Base-by-base conservation (phyloP, 2,329 filamentous ascomycete genomes). In the Paracamarosporium sp. region DNA sequence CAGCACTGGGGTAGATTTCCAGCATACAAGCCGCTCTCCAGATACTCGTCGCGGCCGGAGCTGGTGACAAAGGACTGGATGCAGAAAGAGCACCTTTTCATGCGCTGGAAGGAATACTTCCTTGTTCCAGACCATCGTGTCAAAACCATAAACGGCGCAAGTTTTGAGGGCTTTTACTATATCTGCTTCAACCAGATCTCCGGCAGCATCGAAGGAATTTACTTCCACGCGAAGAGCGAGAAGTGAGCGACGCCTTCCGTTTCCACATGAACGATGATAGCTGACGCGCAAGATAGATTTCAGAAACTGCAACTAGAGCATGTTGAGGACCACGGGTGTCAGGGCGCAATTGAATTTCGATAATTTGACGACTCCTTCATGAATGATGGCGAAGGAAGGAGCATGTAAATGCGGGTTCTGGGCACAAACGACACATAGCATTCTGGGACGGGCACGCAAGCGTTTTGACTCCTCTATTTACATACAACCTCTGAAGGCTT, bases 71-170 rank as follows among this genome's bases (percentile, higher is more conserved):
- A 81, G 64, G 90, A 96, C 67, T 86, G 90, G 66, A 86, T 87
- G 46, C 90, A 96, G 72, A 85, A 88, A 62, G 93, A 97, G 67
- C 89, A 96, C 74, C 89, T 99, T 30, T 99, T 97, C 72, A 99
- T 99, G 95, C 88, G 95, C 59, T 99, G 95, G 95, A 99, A 99
- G 78, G 95, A 99, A 73, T 93, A 96, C 70, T 99, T 99, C 70
- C 82, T 99, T 0, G 95, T 99, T 0, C 95, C 95, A 1, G 93
- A 99, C 71, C 95, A 99, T 75, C 87, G 91, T 15, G 93, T 98
- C 20, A 86, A 90, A 60, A 96, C 91, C 11, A 97, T 99, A 60
- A 91, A 88, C 31, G 95, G 95, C 17, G 95, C 95, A 7, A 98
- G 94, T 72, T 99, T 98, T 59, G 95, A 99, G 73, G 95, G 95